Conservation (phyloP, 352 stramenopile species). For the Thraustochytrium sp. region DNA sequence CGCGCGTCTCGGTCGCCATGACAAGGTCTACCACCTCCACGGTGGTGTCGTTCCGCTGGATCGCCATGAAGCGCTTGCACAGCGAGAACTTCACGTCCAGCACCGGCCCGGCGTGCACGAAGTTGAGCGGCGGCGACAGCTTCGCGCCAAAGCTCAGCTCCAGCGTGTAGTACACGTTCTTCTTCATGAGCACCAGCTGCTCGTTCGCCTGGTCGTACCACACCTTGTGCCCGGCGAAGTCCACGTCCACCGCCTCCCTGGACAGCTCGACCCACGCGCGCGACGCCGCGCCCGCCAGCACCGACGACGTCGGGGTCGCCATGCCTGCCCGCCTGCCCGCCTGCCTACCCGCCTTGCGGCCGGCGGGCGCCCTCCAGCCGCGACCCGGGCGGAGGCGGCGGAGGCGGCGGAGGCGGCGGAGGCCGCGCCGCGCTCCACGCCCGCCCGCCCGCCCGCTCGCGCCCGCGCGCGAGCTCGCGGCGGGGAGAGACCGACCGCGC, state of each 20-base stretch:
- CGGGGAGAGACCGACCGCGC: too few relatives aligned
- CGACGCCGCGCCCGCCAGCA: not conserved
- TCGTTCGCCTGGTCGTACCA: conserved; percentile 29
- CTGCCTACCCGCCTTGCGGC: not conserved
- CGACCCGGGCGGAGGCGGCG: too few relatives aligned
- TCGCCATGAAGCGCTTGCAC: conserved; percentile 11
- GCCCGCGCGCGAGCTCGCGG: too few relatives aligned
- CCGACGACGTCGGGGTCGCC: too few relatives aligned
- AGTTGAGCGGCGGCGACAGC: conserved; percentile 13
- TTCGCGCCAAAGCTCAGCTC: conserved; percentile 6
- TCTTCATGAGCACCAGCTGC: conserved; percentile 40
- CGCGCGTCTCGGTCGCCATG: not conserved
- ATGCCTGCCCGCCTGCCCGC: too few relatives aligned
- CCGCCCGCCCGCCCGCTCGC: too few relatives aligned
- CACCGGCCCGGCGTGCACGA: not conserved
- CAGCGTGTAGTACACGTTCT: conserved; percentile 27
- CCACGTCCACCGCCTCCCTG: not conserved
- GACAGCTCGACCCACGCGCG: not conserved
- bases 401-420: too few relatives aligned
- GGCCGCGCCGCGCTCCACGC: too few relatives aligned
- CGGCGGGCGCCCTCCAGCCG: not conserved
- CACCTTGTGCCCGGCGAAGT: conserved; percentile 32
- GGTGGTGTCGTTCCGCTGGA: conserved; percentile 36
- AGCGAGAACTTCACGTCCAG: conserved; percentile 39
- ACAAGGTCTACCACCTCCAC: conserved; percentile 30